phyloP scores from a whole-genome alignment of 2,329 filamentous ascomycete species.

The Dactylellina drechsleri region DNA sequence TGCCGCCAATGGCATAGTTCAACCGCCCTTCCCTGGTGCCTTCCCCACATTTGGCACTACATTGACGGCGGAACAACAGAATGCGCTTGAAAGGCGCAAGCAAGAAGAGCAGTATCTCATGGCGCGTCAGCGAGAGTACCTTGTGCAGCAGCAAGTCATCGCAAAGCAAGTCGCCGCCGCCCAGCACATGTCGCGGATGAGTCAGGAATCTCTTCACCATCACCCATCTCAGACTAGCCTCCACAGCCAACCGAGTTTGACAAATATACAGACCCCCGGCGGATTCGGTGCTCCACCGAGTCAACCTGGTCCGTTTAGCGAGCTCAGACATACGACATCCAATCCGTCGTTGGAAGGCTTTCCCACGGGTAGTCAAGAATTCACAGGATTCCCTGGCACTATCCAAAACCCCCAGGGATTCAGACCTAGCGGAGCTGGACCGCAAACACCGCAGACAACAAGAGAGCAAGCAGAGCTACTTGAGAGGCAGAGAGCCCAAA shows the following conservation, averaged over 20 bases:
- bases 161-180: slow-evolving; percentile 74
- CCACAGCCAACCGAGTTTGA: slow-evolving; percentile 96
- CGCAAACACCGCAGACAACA: slow-evolving; percentile 40
- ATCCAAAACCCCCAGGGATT: slow-evolving; percentile 42
- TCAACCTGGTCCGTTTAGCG: slow-evolving; percentile 56
- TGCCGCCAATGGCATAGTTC: slow-evolving; percentile 69
- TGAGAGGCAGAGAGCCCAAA: slow-evolving; percentile 56
- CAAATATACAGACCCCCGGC: slow-evolving; percentile 73
- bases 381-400: slow-evolving; percentile 30
- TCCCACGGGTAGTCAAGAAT: slow-evolving; percentile 31
- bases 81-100: slow-evolving; percentile 93
- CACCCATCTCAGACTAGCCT: slow-evolving; percentile 95
- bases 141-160: slow-evolving; percentile 84
- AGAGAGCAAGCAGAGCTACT: slow-evolving; percentile 55
- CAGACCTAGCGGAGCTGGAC: slow-evolving; percentile 15
- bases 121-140: slow-evolving; percentile 92
- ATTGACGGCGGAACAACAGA: slow-evolving; percentile 95
- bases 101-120: slow-evolving; percentile 98
- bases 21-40: slow-evolving; percentile 89
- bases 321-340: slow-evolving; percentile 45
- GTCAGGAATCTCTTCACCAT: slow-evolving; percentile 79
- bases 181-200: slow-evolving; percentile 66
- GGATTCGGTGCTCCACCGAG: slow-evolving; percentile 55
- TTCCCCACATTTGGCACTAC: slow-evolving; percentile 98
- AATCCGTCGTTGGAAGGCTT: slow-evolving; percentile 46